Conservation (phyloP, 352 stramenopile species). For the Phytophthora cactorum region DNA sequence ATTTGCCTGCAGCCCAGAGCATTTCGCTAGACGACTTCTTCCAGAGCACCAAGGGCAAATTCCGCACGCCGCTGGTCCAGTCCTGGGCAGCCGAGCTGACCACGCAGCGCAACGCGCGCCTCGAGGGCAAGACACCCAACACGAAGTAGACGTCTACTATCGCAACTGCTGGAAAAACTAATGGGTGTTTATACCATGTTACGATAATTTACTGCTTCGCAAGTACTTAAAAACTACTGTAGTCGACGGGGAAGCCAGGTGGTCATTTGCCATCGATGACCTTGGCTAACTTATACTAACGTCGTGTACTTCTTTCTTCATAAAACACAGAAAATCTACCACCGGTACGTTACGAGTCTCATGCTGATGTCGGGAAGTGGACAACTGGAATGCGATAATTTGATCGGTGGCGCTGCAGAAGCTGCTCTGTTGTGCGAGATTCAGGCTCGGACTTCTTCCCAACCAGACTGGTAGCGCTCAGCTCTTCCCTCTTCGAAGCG, state of each 20-base stretch:
- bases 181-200: too few species aligned
- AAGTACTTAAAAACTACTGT: neutral
- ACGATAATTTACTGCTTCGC: too few species aligned
- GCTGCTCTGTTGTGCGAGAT: conserved; percentile 12
- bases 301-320: conserved; percentile 18
- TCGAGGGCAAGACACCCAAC: conserved; percentile 14
- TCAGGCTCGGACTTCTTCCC: conserved; percentile 15
- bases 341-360: neutral
- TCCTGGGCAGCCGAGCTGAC: conserved; percentile 77
- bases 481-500: neutral
- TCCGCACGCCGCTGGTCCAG: conserved; percentile 81
- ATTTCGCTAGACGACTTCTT: conserved; percentile 80
- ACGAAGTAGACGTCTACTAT: conserved; percentile 4
- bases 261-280: neutral
- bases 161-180: too few species aligned
- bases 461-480: conserved; percentile 1
- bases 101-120: conserved; percentile 52
- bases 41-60: conserved; percentile 81
- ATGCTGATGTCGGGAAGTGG: conserved; percentile 10
- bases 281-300: conserved; percentile 13
- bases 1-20: conserved; percentile 48
- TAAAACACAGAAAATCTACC: conserved; percentile 2
- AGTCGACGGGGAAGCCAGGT: too few species aligned
- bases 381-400: conserved; percentile 25
- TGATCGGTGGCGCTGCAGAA: conserved; percentile 21